Percentiles rank a stretch among this genome's conserved stretches.
These are phyloP conservation scores for Oropetium thomaeum DNA, from an alignment of 176 grass and related monocot species.

Conservation along the genomic window DNA sequence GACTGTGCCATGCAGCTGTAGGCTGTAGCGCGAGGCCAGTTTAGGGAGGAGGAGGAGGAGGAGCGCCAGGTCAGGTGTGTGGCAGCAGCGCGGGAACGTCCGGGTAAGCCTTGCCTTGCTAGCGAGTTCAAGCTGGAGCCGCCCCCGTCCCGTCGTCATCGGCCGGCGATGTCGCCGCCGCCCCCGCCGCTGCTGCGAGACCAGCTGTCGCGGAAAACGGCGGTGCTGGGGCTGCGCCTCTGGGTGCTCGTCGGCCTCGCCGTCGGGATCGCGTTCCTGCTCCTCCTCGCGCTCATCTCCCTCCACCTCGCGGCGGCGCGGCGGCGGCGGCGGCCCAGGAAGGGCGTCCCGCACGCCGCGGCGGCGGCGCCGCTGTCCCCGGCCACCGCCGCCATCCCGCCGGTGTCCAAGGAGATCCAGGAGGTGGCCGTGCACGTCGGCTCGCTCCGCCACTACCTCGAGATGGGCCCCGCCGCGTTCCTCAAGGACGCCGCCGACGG, in stretches of 20 bases:
- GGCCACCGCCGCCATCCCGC: conserved; percentile 53
- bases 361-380: conserved; percentile 18
- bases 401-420: conserved; percentile 93
- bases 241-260: conserved; percentile 86
- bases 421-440: conserved; percentile 70
- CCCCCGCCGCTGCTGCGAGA: conserved; percentile 57
- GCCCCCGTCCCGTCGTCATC: background rate
- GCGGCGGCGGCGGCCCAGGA: conserved; percentile 20
- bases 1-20: conserved; percentile 15
- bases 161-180: conserved; percentile 35
- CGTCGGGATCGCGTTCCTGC: conserved; percentile 71
- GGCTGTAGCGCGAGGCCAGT: background rate
- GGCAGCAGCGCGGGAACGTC: background rate
- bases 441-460: conserved; percentile 50
- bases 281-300: conserved; percentile 76
- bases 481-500: conserved; percentile 39
- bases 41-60: background rate
- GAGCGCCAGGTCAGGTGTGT: background rate
- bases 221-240: conserved; percentile 74
- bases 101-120: background rate
- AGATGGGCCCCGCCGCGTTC: conserved; percentile 36
- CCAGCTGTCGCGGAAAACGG: conserved; percentile 63
- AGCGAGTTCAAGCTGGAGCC: background rate
- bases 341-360: background rate
- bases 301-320: conserved; percentile 57